phyloP scores from a whole-genome alignment of 2,329 filamentous ascomycete species.

The Trichoderma polysporum region DNA sequence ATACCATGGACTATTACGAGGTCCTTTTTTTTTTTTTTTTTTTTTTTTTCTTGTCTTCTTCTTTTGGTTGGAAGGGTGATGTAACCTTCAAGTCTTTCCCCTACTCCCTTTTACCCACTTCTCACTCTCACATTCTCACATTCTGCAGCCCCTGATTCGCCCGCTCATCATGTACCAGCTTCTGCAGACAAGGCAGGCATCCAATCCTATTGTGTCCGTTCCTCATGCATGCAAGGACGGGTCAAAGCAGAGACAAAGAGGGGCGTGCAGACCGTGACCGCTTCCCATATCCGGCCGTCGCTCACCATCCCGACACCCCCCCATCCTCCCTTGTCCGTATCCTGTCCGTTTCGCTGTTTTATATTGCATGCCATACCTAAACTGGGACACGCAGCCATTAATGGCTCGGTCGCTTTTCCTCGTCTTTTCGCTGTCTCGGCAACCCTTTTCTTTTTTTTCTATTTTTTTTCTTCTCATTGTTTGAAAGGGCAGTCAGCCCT shows the following conservation, averaged over 20 bases:
- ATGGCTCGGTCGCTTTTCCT: neutral
- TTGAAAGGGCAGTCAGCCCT: constrained; percentile 11
- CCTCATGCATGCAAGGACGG: constrained; percentile 18
- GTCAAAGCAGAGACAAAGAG: neutral
- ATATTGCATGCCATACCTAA: constrained; percentile 14
- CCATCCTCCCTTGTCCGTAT: neutral
- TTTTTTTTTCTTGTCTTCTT: too few species aligned
- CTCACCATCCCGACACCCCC: neutral
- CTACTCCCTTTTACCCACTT: neutral
- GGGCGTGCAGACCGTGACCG: neutral
- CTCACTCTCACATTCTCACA: neutral
- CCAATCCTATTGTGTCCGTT: constrained; percentile 15
- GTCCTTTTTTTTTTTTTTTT: too few species aligned
- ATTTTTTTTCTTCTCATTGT: neutral
- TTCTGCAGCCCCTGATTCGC: neutral
- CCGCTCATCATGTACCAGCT: neutral
- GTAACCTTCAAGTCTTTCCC: neutral
- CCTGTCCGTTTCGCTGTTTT: neutral
- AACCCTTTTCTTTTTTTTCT: neutral
- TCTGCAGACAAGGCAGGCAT: neutral
- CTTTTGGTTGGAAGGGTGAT: too few species aligned
- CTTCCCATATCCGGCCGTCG: constrained; percentile 8
- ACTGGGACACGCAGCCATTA: constrained; percentile 5
- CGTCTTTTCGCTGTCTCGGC: neutral
- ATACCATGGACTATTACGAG: too few species aligned